These are phyloP conservation scores for Ruellia speciosa DNA, from an alignment of 305 asterid species.

Conservation along the genomic window DNA sequence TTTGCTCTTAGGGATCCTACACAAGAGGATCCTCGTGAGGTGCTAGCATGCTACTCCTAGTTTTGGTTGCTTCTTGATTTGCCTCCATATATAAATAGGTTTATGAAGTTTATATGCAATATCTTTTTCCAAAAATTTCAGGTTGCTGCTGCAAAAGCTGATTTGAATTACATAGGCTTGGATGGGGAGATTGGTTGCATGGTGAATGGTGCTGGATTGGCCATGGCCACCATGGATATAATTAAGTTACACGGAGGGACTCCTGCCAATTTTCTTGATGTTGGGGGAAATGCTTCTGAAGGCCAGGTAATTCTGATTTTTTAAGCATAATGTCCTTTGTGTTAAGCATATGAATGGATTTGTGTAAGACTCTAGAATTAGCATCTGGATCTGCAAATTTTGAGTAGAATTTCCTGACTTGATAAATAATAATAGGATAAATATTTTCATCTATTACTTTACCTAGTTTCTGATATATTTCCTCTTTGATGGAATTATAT, in stretches of 20 bases:
- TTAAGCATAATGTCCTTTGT: too few species aligned
- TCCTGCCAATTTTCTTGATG: conserved; percentile 98
- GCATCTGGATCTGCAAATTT: too few species aligned
- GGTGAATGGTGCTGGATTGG: conserved; percentile 99
- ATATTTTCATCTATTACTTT: too few species aligned
- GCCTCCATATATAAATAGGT: too few species aligned
- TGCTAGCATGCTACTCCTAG: too few species aligned
- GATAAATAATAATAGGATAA: neutral
- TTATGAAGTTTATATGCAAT: too few species aligned
- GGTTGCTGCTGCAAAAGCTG: conserved; percentile 99
- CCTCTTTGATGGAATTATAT: conserved; percentile 16
- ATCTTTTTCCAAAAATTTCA: conserved; percentile 20
- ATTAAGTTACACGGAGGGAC: conserved; percentile 97
- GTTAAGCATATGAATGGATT: too few species aligned
- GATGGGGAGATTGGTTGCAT: conserved; percentile 99
- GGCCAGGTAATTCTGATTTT: conserved; percentile 47
- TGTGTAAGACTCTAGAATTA: too few species aligned
- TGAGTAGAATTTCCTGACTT: too few species aligned
- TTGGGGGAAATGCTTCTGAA: conserved; percentile 99
- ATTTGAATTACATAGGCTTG: conserved; percentile 90
- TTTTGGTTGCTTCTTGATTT: too few species aligned
- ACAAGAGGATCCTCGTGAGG: conserved; percentile 99
- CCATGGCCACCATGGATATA: conserved; percentile 99
- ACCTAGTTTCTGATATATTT: too few species aligned
- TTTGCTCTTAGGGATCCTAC: conserved; percentile 81